Conservation (phyloP, 192 early-diverging fungal species). For the Chytriomyces sp. region DNA sequence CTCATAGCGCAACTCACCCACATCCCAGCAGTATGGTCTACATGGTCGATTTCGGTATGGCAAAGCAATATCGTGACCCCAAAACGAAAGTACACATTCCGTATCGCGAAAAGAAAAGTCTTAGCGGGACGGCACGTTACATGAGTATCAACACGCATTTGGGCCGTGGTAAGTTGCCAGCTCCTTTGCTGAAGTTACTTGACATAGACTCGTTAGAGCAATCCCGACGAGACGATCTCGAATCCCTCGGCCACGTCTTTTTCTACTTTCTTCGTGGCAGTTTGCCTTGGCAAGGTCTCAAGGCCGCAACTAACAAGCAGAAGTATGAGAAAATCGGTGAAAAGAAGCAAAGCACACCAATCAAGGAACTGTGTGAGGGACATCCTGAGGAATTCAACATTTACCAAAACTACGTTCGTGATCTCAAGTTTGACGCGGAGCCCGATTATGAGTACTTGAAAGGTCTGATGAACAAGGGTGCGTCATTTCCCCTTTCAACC, state of each 20-base stretch:
- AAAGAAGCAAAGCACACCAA: conserved; percentile 90
- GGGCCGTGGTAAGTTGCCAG: conserved; percentile 3
- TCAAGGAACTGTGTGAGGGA: conserved; percentile 90
- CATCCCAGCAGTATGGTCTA: conserved; percentile 67
- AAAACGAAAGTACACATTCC: conserved; percentile 62
- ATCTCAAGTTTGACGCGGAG: conserved; percentile 91
- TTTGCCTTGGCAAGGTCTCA: conserved; percentile 97
- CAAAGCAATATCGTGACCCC: conserved; percentile 65
- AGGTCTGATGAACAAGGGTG: conserved; percentile 80
- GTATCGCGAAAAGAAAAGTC: conserved; percentile 63
- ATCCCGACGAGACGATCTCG: conserved; percentile 94
- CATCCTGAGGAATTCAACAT: conserved; percentile 91
- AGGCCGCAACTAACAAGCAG: conserved; percentile 97
- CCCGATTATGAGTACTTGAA: conserved; percentile 97
- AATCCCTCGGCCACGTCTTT: conserved; percentile 97
- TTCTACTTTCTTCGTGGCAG: conserved; percentile 95
- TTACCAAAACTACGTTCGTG: conserved; percentile 87
- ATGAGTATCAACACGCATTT: conserved; percentile 62
- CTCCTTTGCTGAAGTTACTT: neutral
- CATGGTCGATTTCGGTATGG: conserved; percentile 65
- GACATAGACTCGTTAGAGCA: conserved; percentile 68
- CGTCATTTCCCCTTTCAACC: neutral
- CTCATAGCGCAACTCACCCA: conserved; percentile 50
- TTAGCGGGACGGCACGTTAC: conserved; percentile 64
- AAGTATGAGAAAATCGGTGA: conserved; percentile 99